phyloP scores from a whole-genome alignment of 805 yeast species.

The Teunomyces stri region DNA sequence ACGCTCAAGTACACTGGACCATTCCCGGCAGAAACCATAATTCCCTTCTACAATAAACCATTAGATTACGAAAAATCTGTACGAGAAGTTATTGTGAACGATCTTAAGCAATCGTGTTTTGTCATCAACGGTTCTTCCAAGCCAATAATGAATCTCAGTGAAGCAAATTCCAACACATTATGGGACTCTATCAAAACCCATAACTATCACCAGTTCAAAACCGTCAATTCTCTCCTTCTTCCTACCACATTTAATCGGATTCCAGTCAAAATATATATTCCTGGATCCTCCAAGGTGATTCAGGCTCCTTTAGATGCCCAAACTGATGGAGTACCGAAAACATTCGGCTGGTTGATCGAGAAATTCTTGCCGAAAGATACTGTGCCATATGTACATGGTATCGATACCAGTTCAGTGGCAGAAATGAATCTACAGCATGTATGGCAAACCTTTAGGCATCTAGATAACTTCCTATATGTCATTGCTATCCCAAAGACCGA shows the following conservation, averaged over 20 bases:
- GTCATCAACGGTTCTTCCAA: conserved; percentile 76
- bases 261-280: conserved; percentile 50
- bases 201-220: conserved; percentile 26
- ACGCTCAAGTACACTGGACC: conserved; percentile 13
- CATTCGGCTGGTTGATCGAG: conserved; percentile 13
- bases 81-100: conserved; percentile 66
- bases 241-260: conserved; percentile 23
- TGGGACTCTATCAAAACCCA: conserved; percentile 51
- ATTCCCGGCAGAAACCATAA: conserved; percentile 30
- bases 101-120: conserved; percentile 77
- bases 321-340: conserved; percentile 5
- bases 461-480: conserved; percentile 36
- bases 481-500: background rate
- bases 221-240: conserved; percentile 26
- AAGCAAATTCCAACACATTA: conserved; percentile 52
- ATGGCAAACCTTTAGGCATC: conserved; percentile 32
- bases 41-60: conserved; percentile 22
- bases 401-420: conserved; percentile 17
- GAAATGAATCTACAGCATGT: conserved; percentile 19
- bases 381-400: conserved; percentile 31
- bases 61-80: conserved; percentile 30
- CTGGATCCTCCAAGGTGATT: conserved; percentile 34
- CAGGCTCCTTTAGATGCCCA: conserved; percentile 23
- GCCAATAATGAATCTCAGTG: conserved; percentile 73
- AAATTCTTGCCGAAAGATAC: conserved; percentile 13